These are phyloP conservation scores for Petrea volubilis DNA, from an alignment of 257 asterid genomes.

Conservation along the genomic window DNA sequence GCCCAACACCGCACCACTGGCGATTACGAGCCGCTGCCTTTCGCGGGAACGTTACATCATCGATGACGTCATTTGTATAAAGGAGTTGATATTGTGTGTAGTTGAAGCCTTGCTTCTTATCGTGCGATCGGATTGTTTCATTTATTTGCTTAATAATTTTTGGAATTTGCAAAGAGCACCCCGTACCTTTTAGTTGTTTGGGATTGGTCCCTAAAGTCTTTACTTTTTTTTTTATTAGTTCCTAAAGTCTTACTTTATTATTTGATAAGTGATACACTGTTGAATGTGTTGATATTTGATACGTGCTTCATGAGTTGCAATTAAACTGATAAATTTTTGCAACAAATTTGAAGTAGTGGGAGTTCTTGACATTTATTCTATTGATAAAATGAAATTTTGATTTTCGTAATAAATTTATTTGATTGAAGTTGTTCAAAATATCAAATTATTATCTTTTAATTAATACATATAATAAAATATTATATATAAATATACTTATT, in stretches of 20 bases:
- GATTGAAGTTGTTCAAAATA: too few relatives aligned
- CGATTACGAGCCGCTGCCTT: constrained; percentile 2
- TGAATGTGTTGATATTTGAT: too few relatives aligned
- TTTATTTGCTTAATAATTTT: background rate
- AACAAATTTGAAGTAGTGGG: background rate
- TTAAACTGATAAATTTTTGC: background rate
- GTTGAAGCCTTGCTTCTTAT: background rate
- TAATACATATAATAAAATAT: too few relatives aligned
- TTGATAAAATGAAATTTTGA: background rate
- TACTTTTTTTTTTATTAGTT: too few relatives aligned
- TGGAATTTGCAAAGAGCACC: background rate
- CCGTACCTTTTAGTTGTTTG: background rate
- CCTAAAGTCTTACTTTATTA: background rate
- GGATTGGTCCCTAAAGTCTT: background rate
- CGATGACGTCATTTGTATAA: background rate
- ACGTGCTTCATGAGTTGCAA: background rate
- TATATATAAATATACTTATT: too few relatives aligned
- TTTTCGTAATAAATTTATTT: too few relatives aligned
- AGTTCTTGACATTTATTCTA: background rate
- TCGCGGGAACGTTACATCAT: background rate
- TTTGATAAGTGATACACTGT: too few relatives aligned
- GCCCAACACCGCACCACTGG: background rate
- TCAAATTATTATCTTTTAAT: too few relatives aligned
- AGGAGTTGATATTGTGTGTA: background rate
- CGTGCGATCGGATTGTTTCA: background rate